Conservation (phyloP, 2,329 filamentous ascomycete genomes). For the Talaromyces sp. region DNA sequence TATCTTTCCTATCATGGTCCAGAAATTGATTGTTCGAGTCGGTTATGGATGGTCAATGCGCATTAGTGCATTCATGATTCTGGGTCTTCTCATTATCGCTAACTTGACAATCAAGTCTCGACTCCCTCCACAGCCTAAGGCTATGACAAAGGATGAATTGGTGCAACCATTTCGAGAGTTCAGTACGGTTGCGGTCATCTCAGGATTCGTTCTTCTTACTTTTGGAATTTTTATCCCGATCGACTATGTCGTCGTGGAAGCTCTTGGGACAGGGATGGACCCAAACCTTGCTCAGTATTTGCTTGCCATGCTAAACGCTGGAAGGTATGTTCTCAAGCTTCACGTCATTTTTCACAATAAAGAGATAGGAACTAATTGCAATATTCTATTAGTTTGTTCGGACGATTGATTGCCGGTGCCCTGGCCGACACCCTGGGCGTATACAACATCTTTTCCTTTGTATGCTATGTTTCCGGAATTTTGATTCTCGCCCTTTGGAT, state of each 20-base stretch:
- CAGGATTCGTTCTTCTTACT: slow-evolving; percentile 55
- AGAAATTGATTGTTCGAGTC: slow-evolving; percentile 50
- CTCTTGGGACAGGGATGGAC: slow-evolving; percentile 49
- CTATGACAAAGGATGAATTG: slow-evolving; percentile 21
- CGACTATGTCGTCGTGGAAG: slow-evolving; percentile 49
- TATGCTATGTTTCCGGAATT: slow-evolving; percentile 45
- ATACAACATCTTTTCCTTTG: slow-evolving; percentile 53
- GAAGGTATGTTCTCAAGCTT: slow-evolving; percentile 30
- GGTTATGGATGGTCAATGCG: slow-evolving; percentile 59
- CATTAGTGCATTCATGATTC: slow-evolving; percentile 57
- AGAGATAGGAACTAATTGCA: not conserved
- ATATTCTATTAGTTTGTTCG: slow-evolving; percentile 43
- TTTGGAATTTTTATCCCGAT: slow-evolving; percentile 59
- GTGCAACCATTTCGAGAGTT: slow-evolving; percentile 24
- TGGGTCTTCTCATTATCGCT: slow-evolving; percentile 55
- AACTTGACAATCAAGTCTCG: slow-evolving; percentile 52
- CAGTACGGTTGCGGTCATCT: slow-evolving; percentile 23
- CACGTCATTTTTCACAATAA: too few relatives aligned
- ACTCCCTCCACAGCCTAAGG: slow-evolving; percentile 26
- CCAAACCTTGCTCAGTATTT: slow-evolving; percentile 50
- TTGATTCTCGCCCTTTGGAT: slow-evolving; percentile 54
- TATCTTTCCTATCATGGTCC: slow-evolving; percentile 61
- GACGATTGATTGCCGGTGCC: slow-evolving; percentile 54
- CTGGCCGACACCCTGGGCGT: slow-evolving; percentile 53
- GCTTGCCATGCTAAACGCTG: slow-evolving; percentile 53